These are phyloP conservation scores for Pseudogymnoascus sp. DNA, from an alignment of 2,329 filamentous ascomycete species.

Conservation along the genomic window DNA sequence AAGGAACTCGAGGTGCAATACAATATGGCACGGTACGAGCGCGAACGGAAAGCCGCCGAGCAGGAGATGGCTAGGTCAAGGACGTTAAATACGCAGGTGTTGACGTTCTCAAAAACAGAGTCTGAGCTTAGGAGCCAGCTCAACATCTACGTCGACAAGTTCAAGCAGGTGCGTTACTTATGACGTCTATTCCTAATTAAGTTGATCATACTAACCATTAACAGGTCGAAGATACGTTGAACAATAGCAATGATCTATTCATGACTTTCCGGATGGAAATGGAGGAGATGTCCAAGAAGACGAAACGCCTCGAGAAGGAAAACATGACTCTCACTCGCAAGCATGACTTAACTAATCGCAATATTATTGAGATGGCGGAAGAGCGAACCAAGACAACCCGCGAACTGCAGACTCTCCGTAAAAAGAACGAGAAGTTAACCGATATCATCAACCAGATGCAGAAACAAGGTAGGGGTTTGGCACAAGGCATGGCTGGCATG, in stretches of 20 bases:
- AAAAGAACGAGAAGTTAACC: slow-evolving; percentile 81
- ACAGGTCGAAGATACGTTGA: slow-evolving; percentile 96
- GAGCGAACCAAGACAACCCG: slow-evolving; percentile 71
- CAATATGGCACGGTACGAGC: slow-evolving; percentile 79
- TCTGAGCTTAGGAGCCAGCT: slow-evolving; percentile 88
- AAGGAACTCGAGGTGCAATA: slow-evolving; percentile 95
- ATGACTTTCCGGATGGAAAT: slow-evolving; percentile 96
- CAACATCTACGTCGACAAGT: slow-evolving; percentile 98
- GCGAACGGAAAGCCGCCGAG: slow-evolving; percentile 83
- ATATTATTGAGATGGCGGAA: slow-evolving; percentile 95
- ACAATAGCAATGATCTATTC: slow-evolving; percentile 97
- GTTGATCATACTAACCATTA: slow-evolving; percentile 34
- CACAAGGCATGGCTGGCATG: slow-evolving; percentile 54
- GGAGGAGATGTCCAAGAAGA: slow-evolving; percentile 99
- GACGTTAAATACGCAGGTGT: slow-evolving; percentile 82
- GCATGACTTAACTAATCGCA: slow-evolving; percentile 86
- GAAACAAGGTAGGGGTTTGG: slow-evolving; percentile 74
- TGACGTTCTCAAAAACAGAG: slow-evolving; percentile 93
- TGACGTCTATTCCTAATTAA: slow-evolving; percentile 10
- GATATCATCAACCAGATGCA: slow-evolving; percentile 96
- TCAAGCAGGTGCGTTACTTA: slow-evolving; percentile 76
- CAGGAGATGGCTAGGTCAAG: slow-evolving; percentile 70
- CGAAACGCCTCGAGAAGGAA: slow-evolving; percentile 92
- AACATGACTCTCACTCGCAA: slow-evolving; percentile 86
- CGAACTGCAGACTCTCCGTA: slow-evolving; percentile 66